Percentiles rank a stretch among this genome's conserved stretches.
Conservation (phyloP, 331 rosid genomes). For the Quercus tomentella region DNA sequence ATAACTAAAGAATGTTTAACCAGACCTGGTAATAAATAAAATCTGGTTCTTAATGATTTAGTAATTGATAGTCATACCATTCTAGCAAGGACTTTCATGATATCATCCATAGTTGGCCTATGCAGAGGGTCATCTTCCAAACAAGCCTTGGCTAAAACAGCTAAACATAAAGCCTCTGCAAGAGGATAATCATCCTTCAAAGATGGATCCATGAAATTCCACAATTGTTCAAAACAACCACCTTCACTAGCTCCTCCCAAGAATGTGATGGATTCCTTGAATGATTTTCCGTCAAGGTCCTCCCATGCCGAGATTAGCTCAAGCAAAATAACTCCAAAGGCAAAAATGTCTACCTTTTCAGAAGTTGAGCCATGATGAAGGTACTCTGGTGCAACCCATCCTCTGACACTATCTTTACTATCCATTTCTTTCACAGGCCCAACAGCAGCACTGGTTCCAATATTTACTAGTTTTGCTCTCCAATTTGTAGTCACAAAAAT, state of each 20-base stretch:
- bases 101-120: constrained; percentile 64
- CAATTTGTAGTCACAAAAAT: constrained; percentile 46
- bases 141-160: constrained; percentile 62
- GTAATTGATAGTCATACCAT: constrained; percentile 26
- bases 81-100: constrained; percentile 57
- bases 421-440: too few relatives aligned
- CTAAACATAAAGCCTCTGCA: constrained; percentile 52
- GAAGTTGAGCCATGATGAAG: constrained; percentile 10
- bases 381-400: too few relatives aligned
- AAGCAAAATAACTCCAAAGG: constrained; percentile 65
- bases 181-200: constrained; percentile 54
- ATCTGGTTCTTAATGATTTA: not conserved
- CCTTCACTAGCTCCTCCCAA: constrained; percentile 50
- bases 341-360: constrained; percentile 59
- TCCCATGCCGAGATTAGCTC: constrained; percentile 62
- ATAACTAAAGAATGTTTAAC: not conserved
- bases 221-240: constrained; percentile 57
- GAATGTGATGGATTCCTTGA: constrained; percentile 44
- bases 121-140: constrained; percentile 59
- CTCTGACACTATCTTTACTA: too few relatives aligned
- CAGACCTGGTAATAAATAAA: too few relatives aligned
- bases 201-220: constrained; percentile 55
- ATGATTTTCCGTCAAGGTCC: constrained; percentile 35
- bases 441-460: constrained; percentile 14
- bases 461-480: constrained; percentile 57